Percentiles rank a stretch among this genome's conserved stretches.
Conservation (phyloP, 305 asterid species). For the Lippia alba region DNA sequence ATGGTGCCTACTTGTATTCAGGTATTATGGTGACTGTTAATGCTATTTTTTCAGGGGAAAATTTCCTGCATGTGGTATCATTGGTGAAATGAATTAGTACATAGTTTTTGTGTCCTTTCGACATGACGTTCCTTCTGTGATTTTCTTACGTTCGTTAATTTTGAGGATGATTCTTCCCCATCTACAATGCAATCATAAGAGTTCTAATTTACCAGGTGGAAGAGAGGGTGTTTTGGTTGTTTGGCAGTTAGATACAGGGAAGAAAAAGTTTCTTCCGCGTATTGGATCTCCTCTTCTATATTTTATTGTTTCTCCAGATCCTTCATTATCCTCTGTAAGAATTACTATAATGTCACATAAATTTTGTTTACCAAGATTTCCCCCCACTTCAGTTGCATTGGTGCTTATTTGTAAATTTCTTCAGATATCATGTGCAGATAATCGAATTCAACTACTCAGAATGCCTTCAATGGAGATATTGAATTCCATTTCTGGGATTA, state of each 20-base stretch:
- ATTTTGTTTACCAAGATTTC: slow-evolving; percentile 16
- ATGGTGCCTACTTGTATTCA: slow-evolving; percentile 93
- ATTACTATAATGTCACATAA: slow-evolving; percentile 17
- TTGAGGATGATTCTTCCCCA: slow-evolving; percentile 13
- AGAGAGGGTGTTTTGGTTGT: slow-evolving; percentile 93
- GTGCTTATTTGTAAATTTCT: slow-evolving; percentile 46
- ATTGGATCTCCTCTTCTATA: slow-evolving; percentile 83
- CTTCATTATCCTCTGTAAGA: slow-evolving; percentile 80
- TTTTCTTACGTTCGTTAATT: slow-evolving; percentile 16
- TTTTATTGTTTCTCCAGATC: slow-evolving; percentile 78
- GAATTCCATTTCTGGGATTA: slow-evolving; percentile 86
- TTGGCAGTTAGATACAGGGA: slow-evolving; percentile 96
- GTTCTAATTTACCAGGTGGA: slow-evolving; percentile 66
- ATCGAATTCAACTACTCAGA: slow-evolving; percentile 71
- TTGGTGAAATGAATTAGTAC: slow-evolving; percentile 14
- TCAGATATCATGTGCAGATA: slow-evolving; percentile 97
- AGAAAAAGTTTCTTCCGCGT: slow-evolving; percentile 83
- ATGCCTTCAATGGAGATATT: slow-evolving; percentile 82
- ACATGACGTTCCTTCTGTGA: slow-evolving; percentile 11
- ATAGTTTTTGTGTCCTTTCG: slow-evolving; percentile 20
- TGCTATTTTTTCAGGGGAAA: slow-evolving; percentile 20
- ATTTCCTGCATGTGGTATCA: slow-evolving; percentile 9
- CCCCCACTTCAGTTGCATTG: slow-evolving; percentile 25
- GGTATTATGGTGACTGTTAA: slow-evolving; percentile 48
- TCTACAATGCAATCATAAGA: not conserved